Percentiles rank a stretch among this genome's conserved stretches.
phyloP scores from a whole-genome alignment of 2,329 filamentous ascomycete genomes.

The Fusarium sp. region DNA sequence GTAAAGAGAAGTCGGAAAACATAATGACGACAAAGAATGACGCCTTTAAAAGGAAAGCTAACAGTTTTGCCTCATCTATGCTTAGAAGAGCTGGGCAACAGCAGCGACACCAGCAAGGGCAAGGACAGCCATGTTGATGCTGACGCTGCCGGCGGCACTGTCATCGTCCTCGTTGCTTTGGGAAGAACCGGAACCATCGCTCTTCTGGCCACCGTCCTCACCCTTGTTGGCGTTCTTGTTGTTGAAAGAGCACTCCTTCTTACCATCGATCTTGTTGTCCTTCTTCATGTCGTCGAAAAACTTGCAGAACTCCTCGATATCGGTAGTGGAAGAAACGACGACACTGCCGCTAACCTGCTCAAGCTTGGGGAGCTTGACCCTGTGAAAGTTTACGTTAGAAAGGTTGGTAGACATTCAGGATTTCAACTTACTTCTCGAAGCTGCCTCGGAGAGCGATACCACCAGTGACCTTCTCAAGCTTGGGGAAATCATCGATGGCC shows the following conservation, averaged over 20 bases:
- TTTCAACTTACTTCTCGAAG: constrained; percentile 78
- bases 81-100: constrained; percentile 65
- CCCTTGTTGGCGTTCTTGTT: constrained; percentile 65
- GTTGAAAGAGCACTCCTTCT: constrained; percentile 61
- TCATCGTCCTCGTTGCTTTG: constrained; percentile 48
- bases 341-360: constrained; percentile 78
- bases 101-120: constrained; percentile 61
- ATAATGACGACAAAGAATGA: constrained; percentile 52
- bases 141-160: constrained; percentile 59
- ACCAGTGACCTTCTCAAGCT: constrained; percentile 77
- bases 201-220: constrained; percentile 48
- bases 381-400: constrained; percentile 51
- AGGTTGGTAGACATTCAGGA: not conserved
- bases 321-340: constrained; percentile 73
- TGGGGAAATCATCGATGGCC: constrained; percentile 73
- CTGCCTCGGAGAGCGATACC: constrained; percentile 87
- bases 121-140: constrained; percentile 61
- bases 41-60: constrained; percentile 48
- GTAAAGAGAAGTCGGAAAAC: constrained; percentile 52
- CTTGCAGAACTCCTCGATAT: constrained; percentile 66
- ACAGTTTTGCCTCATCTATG: constrained; percentile 45
- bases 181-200: constrained; percentile 46
- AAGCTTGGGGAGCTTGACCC: constrained; percentile 76
- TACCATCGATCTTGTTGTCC: constrained; percentile 57
- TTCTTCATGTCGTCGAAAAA: constrained; percentile 61